Evolutionary conservation across 1,139 yeast genomes (phyloP).

Genomic region (Yamadazyma mexicana): DNA sequence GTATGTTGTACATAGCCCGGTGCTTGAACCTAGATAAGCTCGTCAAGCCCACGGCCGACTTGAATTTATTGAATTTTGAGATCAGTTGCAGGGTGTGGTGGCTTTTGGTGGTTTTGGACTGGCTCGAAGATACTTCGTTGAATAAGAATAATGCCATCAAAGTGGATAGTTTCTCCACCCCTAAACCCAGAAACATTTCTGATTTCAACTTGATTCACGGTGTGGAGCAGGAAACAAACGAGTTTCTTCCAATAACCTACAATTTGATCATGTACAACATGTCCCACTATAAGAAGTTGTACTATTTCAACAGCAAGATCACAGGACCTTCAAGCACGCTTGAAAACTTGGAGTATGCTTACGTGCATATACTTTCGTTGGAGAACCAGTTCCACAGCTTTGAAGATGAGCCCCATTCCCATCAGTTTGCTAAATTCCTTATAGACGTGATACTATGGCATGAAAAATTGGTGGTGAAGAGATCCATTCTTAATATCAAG

Average conservation of each 20-base stretch:
- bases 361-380: neutral
- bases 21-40: conserved; percentile 23
- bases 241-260: conserved; percentile 15
- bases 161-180: conserved; percentile 22
- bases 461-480: conserved; percentile 10
- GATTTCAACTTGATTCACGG: conserved; percentile 13
- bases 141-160: conserved; percentile 22
- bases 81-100: conserved; percentile 32
- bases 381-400: neutral
- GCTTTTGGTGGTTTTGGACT: conserved; percentile 30
- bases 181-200: conserved; percentile 20
- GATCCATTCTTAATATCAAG: conserved; percentile 7
- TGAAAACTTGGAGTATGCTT: conserved; percentile 7
- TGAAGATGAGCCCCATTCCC: neutral
- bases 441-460: conserved; percentile 6
- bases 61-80: conserved; percentile 20
- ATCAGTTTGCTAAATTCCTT: neutral
- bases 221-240: conserved; percentile 10
- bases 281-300: conserved; percentile 10
- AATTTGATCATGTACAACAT: conserved; percentile 14
- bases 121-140: conserved; percentile 26
- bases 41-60: conserved; percentile 7
- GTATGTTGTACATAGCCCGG: conserved; percentile 25
- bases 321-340: neutral
- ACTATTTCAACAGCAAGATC: conserved; percentile 6